Evolutionary conservation across 1,284 basidiomycete species (phyloP), one percentile per base, ranked within the genome.

Genomic region (Cutaneotrichosporon sp.): DNA sequence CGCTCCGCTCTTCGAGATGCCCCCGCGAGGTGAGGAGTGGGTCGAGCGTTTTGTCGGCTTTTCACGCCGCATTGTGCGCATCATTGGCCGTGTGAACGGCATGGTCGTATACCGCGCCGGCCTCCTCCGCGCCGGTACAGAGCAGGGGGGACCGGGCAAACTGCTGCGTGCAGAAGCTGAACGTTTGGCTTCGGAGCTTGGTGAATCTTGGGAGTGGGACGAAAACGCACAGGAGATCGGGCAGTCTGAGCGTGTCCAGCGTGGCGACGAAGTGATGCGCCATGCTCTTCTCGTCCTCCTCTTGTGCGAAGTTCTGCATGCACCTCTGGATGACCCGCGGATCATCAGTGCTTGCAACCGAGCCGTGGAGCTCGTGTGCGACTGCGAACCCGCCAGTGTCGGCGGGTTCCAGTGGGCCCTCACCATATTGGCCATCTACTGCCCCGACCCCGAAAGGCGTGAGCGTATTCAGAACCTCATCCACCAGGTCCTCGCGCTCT

Each of bases 41-140:
- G 55, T 62, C 20, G 61, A 62, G 48, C 43, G 51, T 5, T 62
- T 62, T 22, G 50, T 60, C 33, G 61, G 61, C 11, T 46, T 57
- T 19, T 52, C 56, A 6, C 53, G 61, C 14, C 46, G 47, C 5
- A 54, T 55, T 27, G 55, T 62, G 53, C 34, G 43, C 29, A 37
- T 35, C 17, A 35, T 60, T 34, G 55, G 51, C 14, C 43, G 45
- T 5, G 58, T 62, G 12, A 57, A 55, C 35, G 42, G 46, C 38
- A 44, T 62, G 29, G 54, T 62, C 17, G 43, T 46, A 19, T 44
- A 49, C 14, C 57, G 52, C 14, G 48, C 52, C 7, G 32, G 34
- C 7, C 34, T 54, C 22, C 37, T 54, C 24, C 47, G 52, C 10
- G 37, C 47, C 8, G 54, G 54, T 45, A 45, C 45, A 9, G 47